Conservation (phyloP, 2,329 filamentous ascomycete genomes). For the Sarocladiaceae sp. region DNA sequence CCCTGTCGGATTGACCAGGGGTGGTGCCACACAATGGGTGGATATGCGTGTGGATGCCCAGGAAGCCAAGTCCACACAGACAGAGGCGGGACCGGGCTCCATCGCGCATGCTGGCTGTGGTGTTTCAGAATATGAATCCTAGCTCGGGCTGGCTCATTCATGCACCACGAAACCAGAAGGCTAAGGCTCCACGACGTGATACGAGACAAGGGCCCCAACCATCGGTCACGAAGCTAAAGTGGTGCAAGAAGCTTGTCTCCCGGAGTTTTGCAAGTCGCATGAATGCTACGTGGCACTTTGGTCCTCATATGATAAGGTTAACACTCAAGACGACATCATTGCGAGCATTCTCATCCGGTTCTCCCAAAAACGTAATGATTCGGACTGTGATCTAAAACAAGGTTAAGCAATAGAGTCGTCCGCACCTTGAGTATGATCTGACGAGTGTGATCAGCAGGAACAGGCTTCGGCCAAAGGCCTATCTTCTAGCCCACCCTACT, state of each 20-base stretch:
- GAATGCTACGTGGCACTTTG: too few relatives aligned
- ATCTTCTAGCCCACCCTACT: too few relatives aligned
- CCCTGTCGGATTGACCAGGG: not conserved
- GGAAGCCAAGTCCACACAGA: not conserved
- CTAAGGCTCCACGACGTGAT: not conserved
- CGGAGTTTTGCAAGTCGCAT: not conserved
- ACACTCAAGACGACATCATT: too few relatives aligned
- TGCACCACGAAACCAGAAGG: not conserved
- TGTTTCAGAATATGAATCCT: conserved; percentile 9
- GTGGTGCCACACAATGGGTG: not conserved
- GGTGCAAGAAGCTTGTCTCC: not conserved
- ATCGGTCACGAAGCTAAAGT: not conserved
- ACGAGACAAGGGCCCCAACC: not conserved
- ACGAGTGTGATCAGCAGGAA: not conserved
- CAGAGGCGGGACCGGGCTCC: conserved; percentile 2
- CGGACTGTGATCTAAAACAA: not conserved
- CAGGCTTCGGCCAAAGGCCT: too few relatives aligned
- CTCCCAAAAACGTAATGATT: not conserved
- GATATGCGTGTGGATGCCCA: not conserved
- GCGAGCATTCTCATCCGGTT: not conserved
- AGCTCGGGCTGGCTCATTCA: not conserved
- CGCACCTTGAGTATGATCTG: not conserved
- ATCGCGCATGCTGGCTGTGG: not conserved
- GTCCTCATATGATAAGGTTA: too few relatives aligned
- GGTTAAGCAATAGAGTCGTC: not conserved